These are phyloP conservation scores for Steccherinum ochraceum DNA, from an alignment of 768 basidiomycete species.

Conservation along the genomic window DNA sequence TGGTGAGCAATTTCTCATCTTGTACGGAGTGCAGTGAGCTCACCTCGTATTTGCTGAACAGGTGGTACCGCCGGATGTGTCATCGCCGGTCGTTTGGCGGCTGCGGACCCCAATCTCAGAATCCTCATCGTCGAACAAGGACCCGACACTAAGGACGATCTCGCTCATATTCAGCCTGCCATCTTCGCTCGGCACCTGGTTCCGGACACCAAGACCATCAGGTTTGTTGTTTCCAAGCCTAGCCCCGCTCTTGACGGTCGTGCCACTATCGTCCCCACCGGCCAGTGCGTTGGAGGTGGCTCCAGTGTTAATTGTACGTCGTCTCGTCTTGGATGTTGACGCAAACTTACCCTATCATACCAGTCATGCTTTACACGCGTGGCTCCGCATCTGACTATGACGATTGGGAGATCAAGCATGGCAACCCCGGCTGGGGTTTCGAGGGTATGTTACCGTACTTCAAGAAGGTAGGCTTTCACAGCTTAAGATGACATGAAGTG, in stretches of 20 bases:
- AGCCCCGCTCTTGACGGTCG: conserved; percentile 42
- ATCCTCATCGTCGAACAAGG: conserved; percentile 61
- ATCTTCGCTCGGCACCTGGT: conserved; percentile 38
- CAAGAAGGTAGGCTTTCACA: conserved; percentile 37
- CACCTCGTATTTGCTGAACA: not conserved
- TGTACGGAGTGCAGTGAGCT: no score
- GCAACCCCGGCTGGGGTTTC: conserved; percentile 58
- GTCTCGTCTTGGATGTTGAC: not conserved
- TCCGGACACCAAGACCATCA: conserved; percentile 34
- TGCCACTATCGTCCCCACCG: conserved; percentile 34
- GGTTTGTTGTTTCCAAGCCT: conserved; percentile 31
- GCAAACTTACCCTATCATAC: conserved; percentile 15
- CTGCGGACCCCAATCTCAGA: conserved; percentile 45
- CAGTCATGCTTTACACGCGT: conserved; percentile 47
- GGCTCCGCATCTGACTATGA: conserved; percentile 60
- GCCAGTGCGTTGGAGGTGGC: conserved; percentile 54
- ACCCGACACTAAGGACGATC: conserved; percentile 38
- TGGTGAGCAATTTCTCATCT: not conserved
- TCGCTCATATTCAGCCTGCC: conserved; percentile 47
- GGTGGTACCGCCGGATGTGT: no score
- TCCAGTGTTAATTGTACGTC: conserved; percentile 53
- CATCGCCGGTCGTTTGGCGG: conserved; percentile 48
- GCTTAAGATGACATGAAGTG: conserved; percentile 14
- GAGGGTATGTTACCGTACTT: conserved; percentile 49
- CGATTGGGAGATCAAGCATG: conserved; percentile 45